Evolutionary conservation across 352 stramenopile genomes (phyloP).

Genomic region (Globisporangium solare): DNA sequence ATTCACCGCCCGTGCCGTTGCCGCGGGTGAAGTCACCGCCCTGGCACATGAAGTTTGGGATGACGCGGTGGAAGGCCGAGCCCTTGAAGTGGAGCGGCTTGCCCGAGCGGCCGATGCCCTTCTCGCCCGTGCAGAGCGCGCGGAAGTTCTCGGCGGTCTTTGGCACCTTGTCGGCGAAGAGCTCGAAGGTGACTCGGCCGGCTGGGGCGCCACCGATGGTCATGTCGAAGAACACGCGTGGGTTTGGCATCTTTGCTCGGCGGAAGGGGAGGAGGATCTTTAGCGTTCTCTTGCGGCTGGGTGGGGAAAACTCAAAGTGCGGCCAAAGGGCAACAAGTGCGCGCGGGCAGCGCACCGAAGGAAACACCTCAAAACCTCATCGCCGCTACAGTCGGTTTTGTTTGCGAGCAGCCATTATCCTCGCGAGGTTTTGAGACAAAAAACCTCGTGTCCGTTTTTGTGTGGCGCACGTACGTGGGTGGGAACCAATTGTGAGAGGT

Average conservation of each 20-base stretch:
- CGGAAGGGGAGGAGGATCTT: neutral
- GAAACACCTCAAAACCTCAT: slow-evolving; percentile 18
- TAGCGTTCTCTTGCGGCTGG: slow-evolving; percentile 24
- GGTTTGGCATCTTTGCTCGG: slow-evolving; percentile 82
- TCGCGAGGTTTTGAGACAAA: neutral
- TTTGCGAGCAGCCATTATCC: neutral
- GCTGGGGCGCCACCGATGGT: slow-evolving; percentile 88
- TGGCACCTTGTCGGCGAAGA: slow-evolving; percentile 85
- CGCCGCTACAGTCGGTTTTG: too few relatives aligned
- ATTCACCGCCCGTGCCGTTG: slow-evolving; percentile 92
- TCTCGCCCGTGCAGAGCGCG: slow-evolving; percentile 51
- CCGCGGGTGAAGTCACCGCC: slow-evolving; percentile 92
- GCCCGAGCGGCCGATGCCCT: slow-evolving; percentile 54
- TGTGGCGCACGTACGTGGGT: slow-evolving; percentile 6
- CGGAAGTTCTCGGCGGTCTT: slow-evolving; percentile 60
- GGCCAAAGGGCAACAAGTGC: neutral
- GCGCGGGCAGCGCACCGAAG: neutral
- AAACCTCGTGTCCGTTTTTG: slow-evolving; percentile 8
- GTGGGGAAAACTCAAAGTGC: slow-evolving; percentile 28
- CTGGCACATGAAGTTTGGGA: slow-evolving; percentile 95
- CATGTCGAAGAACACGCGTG: slow-evolving; percentile 98
- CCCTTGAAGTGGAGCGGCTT: slow-evolving; percentile 85
- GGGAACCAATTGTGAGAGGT: neutral
- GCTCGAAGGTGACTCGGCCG: slow-evolving; percentile 89
- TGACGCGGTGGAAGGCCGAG: slow-evolving; percentile 91